These are phyloP conservation scores for Thelonectria rubi DNA, from an alignment of 2,329 filamentous ascomycete species.

Conservation along the genomic window DNA sequence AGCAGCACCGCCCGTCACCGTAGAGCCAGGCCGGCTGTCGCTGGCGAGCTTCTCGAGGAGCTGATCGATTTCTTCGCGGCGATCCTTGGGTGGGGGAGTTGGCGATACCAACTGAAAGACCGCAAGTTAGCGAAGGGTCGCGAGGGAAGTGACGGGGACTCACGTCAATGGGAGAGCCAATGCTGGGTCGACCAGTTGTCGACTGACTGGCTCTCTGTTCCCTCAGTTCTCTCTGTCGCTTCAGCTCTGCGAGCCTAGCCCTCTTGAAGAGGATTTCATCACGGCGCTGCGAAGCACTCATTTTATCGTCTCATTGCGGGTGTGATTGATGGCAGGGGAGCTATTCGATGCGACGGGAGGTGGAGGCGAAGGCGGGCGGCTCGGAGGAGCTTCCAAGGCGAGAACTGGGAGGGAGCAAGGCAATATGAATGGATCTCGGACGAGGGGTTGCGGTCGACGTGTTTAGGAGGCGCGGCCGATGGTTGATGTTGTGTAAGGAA, in stretches of 20 bases:
- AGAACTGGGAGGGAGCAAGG: not conserved
- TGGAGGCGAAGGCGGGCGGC: constrained; percentile 3
- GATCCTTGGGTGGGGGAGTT: constrained; percentile 73
- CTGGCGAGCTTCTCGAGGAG: constrained; percentile 86
- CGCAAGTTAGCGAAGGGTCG: constrained; percentile 24
- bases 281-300: constrained; percentile 75
- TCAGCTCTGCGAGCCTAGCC: constrained; percentile 95
- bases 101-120: constrained; percentile 66
- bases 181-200: constrained; percentile 72
- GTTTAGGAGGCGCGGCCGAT: constrained; percentile 5
- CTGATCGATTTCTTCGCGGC: constrained; percentile 82
- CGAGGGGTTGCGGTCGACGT: not conserved
- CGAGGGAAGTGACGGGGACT: constrained; percentile 41
- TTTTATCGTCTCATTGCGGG: constrained; percentile 59
- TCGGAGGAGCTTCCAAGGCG: not conserved
- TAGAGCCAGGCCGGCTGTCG: constrained; percentile 77
- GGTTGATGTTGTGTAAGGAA: not conserved
- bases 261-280: constrained; percentile 97
- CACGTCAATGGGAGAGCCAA: constrained; percentile 78
- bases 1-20: constrained; percentile 67
- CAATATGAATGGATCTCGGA: not conserved
- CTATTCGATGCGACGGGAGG: constrained; percentile 30
- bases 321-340: constrained; percentile 39
- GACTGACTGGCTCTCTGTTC: constrained; percentile 84
- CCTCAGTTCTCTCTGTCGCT: constrained; percentile 86